phyloP scores from a whole-genome alignment of 768 basidiomycete species.

The Lentinula sp. region DNA sequence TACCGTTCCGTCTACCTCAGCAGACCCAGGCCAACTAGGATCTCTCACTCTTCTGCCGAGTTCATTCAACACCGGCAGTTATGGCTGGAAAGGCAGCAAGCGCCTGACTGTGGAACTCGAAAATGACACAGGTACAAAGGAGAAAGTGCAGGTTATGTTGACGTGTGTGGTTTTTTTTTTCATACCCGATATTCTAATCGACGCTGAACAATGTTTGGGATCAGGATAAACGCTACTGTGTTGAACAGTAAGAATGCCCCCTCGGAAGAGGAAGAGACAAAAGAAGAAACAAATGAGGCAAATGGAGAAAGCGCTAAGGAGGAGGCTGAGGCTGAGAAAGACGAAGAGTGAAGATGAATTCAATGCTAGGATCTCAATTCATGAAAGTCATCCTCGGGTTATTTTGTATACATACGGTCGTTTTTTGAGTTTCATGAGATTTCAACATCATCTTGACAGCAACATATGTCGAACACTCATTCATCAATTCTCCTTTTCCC shows the following conservation, averaged over 20 bases:
- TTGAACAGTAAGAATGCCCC: conserved; percentile 57
- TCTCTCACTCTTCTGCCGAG: conserved; percentile 49
- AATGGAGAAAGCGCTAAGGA: conserved; percentile 22
- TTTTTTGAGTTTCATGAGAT: too few relatives aligned
- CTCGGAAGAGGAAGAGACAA: conserved; percentile 23
- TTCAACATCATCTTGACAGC: too few relatives aligned
- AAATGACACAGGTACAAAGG: conserved; percentile 43
- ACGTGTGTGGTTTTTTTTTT: conserved; percentile 41
- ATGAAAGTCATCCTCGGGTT: neutral
- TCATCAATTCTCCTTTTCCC: too few relatives aligned
- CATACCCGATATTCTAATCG: neutral
- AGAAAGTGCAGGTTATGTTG: conserved; percentile 68
- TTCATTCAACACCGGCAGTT: conserved; percentile 69
- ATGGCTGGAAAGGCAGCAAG: conserved; percentile 80
- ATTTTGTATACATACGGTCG: too few relatives aligned
- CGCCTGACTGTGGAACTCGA: conserved; percentile 60
- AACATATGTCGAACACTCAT: too few relatives aligned
- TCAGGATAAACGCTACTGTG: conserved; percentile 70
- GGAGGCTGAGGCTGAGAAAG: conserved; percentile 9
- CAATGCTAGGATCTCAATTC: neutral
- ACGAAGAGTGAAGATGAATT: neutral
- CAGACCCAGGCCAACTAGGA: conserved; percentile 59
- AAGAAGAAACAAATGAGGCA: conserved; percentile 18
- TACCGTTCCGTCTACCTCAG: conserved; percentile 23
- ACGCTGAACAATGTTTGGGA: neutral